Percentiles rank a stretch among this genome's conserved stretches.
phyloP scores from a whole-genome alignment of 1,284 basidiomycete species.

The Puccinia triticina region DNA sequence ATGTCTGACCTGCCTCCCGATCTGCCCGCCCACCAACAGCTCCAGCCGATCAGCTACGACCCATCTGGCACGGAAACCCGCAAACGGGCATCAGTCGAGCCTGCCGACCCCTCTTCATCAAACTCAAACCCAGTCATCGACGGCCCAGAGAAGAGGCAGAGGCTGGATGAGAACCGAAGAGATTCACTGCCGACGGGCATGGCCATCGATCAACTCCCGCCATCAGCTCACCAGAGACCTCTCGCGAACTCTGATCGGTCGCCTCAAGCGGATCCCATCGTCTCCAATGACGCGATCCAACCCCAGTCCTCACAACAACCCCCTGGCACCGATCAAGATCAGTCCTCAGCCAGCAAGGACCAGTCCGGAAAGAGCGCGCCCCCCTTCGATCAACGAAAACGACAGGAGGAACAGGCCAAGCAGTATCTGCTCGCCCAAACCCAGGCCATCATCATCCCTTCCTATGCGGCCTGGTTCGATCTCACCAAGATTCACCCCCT shows the following conservation, averaged over 20 bases:
- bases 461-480: conserved; percentile 97
- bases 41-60: conserved; percentile 4
- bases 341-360: conserved; percentile 15
- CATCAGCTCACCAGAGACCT: neutral
- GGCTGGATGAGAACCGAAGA: conserved; percentile 8
- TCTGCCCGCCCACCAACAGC: neutral
- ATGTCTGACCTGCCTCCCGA: conserved; percentile 12
- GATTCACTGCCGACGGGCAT: neutral
- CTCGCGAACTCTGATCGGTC: conserved; percentile 16
- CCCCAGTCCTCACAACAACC: neutral
- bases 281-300: conserved; percentile 13
- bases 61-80: neutral
- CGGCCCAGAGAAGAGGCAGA: conserved; percentile 14
- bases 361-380: conserved; percentile 12
- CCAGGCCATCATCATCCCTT: conserved; percentile 88
- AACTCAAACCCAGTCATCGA: conserved; percentile 13
- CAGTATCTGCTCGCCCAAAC: conserved; percentile 96
- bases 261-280: neutral
- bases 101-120: conserved; percentile 16
- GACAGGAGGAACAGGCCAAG: conserved; percentile 79
- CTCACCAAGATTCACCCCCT: conserved; percentile 90
- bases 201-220: neutral
- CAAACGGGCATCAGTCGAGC: conserved; percentile 25
- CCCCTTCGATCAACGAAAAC: conserved; percentile 33
- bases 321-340: conserved; percentile 6